Percentiles rank a stretch among this genome's conserved stretches.
These are phyloP conservation scores for Rhododendron ferrugineum DNA, from an alignment of 148 eudicot species.

Conservation along the genomic window DNA sequence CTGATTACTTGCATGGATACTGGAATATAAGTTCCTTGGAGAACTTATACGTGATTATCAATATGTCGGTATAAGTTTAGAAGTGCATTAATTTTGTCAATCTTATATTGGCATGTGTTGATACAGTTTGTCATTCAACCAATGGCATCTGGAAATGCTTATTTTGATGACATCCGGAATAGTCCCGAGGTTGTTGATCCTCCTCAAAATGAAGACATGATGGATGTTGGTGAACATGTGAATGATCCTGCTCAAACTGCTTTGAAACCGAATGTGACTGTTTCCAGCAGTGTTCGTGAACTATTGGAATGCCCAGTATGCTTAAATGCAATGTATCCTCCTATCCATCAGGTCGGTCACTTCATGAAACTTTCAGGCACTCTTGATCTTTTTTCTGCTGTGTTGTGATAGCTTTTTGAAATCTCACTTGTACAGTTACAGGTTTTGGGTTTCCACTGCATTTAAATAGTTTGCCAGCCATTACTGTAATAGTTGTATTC, in stretches of 20 bases:
- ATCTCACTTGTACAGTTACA: neutral
- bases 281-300: slow-evolving; percentile 77
- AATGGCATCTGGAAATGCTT: slow-evolving; percentile 73
- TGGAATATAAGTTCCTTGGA: neutral
- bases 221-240: slow-evolving; percentile 59
- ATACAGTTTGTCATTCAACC: neutral
- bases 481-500: neutral
- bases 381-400: neutral
- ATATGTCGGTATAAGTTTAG: neutral
- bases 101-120: neutral
- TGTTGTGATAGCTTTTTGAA: neutral
- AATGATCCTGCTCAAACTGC: slow-evolving; percentile 55
- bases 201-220: slow-evolving; percentile 55
- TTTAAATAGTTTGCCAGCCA: neutral
- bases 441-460: neutral
- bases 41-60: neutral
- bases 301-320: slow-evolving; percentile 90
- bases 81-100: neutral
- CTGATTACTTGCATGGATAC: neutral
- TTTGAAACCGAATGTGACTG: slow-evolving; percentile 49
- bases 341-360: slow-evolving; percentile 73
- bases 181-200: slow-evolving; percentile 80
- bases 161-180: slow-evolving; percentile 57
- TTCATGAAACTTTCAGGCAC: neutral
- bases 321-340: slow-evolving; percentile 97